Base-by-base conservation (phyloP, 805 yeast species). In the Diddensiella santjacobensis region DNA sequence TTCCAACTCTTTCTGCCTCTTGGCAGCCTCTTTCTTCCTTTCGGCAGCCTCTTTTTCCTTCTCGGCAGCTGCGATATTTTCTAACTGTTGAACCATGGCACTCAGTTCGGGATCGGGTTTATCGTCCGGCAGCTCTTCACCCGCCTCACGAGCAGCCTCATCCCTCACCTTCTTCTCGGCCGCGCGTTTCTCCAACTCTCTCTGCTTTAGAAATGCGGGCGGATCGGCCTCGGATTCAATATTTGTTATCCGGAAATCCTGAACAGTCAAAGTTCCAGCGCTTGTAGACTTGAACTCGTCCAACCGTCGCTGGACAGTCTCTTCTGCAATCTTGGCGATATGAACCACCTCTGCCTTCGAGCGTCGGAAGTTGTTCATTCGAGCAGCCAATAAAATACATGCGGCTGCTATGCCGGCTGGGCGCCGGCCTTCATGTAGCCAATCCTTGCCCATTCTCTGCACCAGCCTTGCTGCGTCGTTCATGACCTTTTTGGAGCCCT, bases 321-420 rank as follows among this genome's bases (percentile, higher is more conserved):
- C 93, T 59, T 88, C 95, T 3, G 96, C 96, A 22, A 93, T 90
- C 64, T 88, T 96, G 1, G 98, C 91, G 4, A 93, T 93, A 0
- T 95, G 91, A 15, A 91, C 97, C 46, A 93, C 84, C 64, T 95
- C 98, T 0, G 90, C 78, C 64, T 91, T 96, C 2, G 95, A 83
- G 61, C 98, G 75, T 61, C 96, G 77, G 63, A 86, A 83, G 62
- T 90, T 90, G 68, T 93, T 93, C 98, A 93, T 95, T 67, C 99
- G 77, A 1, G 97, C 93, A 0, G 99, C 99, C 44, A 93, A 69
- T 40, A 95, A 64, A 1, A 93, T 73, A 67, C 97, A 89, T 0
- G 99, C 99, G 19, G 98, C 99, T 0, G 99, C 99, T 46, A 93
- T 80, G 59, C 99, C 99, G 0, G 99, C 98, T 0, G 99, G 99